These are phyloP conservation scores for Candida montana DNA, from an alignment of 805 yeast species.

Conservation along the genomic window DNA sequence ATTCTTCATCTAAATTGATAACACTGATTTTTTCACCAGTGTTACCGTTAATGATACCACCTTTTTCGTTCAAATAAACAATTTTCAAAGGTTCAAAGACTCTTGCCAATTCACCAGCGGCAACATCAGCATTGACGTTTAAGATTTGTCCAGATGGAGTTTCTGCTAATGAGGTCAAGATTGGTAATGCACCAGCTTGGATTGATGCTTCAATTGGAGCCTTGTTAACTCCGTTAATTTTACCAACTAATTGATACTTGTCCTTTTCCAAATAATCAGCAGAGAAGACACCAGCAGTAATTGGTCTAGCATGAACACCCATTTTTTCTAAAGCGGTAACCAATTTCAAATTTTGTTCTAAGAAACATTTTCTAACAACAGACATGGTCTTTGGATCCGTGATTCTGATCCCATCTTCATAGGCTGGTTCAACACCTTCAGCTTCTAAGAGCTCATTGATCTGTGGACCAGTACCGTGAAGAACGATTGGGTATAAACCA, in stretches of 20 bases:
- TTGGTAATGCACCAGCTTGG: slow-evolving; percentile 94
- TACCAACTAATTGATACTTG: slow-evolving; percentile 90
- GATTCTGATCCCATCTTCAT: slow-evolving; percentile 93
- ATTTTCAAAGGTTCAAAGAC: slow-evolving; percentile 96
- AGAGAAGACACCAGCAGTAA: slow-evolving; percentile 93
- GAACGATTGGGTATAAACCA: slow-evolving; percentile 92
- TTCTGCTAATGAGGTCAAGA: slow-evolving; percentile 93
- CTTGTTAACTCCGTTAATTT: slow-evolving; percentile 79
- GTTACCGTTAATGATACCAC: slow-evolving; percentile 90
- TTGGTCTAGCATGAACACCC: slow-evolving; percentile 98
- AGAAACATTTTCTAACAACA: slow-evolving; percentile 90
- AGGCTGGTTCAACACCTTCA: slow-evolving; percentile 93
- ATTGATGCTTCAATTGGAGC: slow-evolving; percentile 90
- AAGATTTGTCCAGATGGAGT: slow-evolving; percentile 94
- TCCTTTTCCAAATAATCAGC: slow-evolving; percentile 89
- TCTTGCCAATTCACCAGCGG: slow-evolving; percentile 96
- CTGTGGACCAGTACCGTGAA: slow-evolving; percentile 99
- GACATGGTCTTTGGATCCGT: slow-evolving; percentile 94
- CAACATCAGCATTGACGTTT: slow-evolving; percentile 97
- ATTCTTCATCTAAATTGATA: slow-evolving; percentile 95
- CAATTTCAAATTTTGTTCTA: slow-evolving; percentile 90
- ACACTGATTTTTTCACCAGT: slow-evolving; percentile 86
- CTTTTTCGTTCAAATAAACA: slow-evolving; percentile 94
- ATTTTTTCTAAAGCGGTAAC: slow-evolving; percentile 93
- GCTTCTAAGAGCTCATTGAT: slow-evolving; percentile 89